Base-by-base conservation (phyloP, 257 asterid species). In the Penstemon barbatus region DNA sequence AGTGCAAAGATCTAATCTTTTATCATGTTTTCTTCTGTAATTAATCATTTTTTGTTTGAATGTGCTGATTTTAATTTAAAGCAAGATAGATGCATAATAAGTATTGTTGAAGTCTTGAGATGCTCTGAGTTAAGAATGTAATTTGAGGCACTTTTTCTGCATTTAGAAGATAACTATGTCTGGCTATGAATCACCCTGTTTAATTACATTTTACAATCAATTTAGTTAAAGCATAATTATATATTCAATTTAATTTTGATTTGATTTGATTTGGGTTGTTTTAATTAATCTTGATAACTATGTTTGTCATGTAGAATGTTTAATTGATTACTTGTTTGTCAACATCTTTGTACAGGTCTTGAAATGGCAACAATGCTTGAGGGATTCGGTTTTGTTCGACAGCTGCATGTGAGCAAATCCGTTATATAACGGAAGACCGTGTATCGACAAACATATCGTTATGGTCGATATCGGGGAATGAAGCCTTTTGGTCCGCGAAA, bases 401-500 rank as follows among this genome's bases (percentile, higher is more conserved):
- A 6, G 68, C 71, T 64, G 52, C 33, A 59, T 55, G 8, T 45
- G 69, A 60, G 79, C 63, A 67, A 62, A 69, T 65, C 53, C 51
- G 73, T 74, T 71, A 61, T 63, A 69, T 58, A 36, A 63, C 48
- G 69, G 71, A 72, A 33, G 74, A 74, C 33, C 66, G 80, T 74
- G 48, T 42, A 46, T 18, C 5, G 39, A 12, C 39, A 50, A 39
- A 43, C 60, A 43, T 68, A 37, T 68, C 61, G 64, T 63, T 60
- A 71, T 25, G 33, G 2, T 39, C 55, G 57, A 12, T 39, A 8
- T 61, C 74, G 52, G 83, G 91, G 83, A 80, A 85, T 85, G 91
- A 85, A 85, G 88, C 88, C 80, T 25, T 70, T 74, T 61, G 91
- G 91, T 85, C 91, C 88, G 88, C 58, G 39, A 63, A 75, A 69